These are phyloP conservation scores for Blastomyces percursus DNA, from an alignment of 2,329 filamentous ascomycete species.

Conservation along the genomic window DNA sequence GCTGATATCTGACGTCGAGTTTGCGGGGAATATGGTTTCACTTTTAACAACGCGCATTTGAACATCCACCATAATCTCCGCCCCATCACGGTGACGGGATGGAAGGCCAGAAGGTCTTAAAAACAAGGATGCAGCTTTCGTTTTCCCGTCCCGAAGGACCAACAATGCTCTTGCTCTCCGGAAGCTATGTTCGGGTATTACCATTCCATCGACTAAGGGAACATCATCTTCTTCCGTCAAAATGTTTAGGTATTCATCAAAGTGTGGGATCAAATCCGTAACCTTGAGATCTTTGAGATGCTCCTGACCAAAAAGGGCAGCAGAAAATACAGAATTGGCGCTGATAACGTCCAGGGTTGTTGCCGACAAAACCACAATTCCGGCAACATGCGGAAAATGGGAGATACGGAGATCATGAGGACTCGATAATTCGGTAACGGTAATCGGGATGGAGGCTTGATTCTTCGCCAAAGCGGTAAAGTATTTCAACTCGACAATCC, in stretches of 20 bases:
- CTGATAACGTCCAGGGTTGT: conserved; percentile 69
- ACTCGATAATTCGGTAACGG: conserved; percentile 60
- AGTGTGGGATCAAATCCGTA: conserved; percentile 70
- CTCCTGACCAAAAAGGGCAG: conserved; percentile 80
- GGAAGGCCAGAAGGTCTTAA: conserved; percentile 72
- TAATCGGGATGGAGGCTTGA: conserved; percentile 71
- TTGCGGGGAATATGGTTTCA: conserved; percentile 53
- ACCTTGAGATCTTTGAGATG: conserved; percentile 71
- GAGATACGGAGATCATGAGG: conserved; percentile 70
- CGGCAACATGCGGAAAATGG: conserved; percentile 93
- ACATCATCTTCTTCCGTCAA: conserved; percentile 80
- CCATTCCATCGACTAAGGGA: conserved; percentile 78
- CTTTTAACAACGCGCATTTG: conserved; percentile 95
- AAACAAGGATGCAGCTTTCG: conserved; percentile 68
- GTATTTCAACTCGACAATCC: conserved; percentile 59
- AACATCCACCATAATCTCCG: conserved; percentile 84
- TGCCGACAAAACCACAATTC: conserved; percentile 86
- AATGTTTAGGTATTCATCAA: conserved; percentile 70
- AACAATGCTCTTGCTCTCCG: conserved; percentile 76
- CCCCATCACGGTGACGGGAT: conserved; percentile 80
- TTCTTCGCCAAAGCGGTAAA: conserved; percentile 69
- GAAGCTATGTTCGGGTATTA: conserved; percentile 93
- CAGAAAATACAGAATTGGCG: conserved; percentile 89
- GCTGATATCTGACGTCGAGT: conserved; percentile 53
- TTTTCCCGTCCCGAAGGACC: conserved; percentile 68